A percentile compares a stretch with the other conserved stretches of the same genome.
Evolutionary conservation across 176 grass and related monocot species (phyloP).

Genomic region (Aegilops speltoides): DNA sequence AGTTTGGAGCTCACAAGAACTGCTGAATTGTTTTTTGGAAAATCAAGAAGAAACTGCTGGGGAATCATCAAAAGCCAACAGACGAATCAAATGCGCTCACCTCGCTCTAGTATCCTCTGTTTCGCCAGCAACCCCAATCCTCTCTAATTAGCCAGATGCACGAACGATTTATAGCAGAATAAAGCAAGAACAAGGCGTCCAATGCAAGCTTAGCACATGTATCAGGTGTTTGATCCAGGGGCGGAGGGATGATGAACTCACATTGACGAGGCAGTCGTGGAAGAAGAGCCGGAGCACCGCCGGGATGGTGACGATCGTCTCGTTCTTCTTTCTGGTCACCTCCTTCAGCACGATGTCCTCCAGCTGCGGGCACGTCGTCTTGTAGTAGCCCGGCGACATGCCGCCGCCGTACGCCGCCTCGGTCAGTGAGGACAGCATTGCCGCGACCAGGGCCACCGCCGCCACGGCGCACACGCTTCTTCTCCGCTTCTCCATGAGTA

Average conservation of each 20-base stretch:
- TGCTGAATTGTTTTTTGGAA: background rate
- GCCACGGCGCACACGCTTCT: background rate
- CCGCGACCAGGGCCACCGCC: constrained; percentile 14
- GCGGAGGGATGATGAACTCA: constrained; percentile 18
- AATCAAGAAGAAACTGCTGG: background rate
- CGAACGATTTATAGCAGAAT: background rate
- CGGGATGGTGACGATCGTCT: constrained; percentile 69
- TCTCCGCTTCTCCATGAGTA: constrained; percentile 24
- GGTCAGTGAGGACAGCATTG: background rate
- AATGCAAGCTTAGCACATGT: background rate
- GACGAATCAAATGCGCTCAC: background rate
- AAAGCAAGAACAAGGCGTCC: background rate
- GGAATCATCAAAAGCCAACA: background rate
- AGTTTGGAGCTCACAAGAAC: background rate
- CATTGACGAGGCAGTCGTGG: constrained; percentile 85
- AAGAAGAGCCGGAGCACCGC: constrained; percentile 69
- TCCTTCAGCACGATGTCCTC: constrained; percentile 47
- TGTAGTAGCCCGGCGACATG: constrained; percentile 46
- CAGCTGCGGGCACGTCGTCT: constrained; percentile 35
- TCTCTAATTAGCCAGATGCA: background rate
- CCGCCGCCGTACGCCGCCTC: background rate
- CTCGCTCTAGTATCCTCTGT: background rate
- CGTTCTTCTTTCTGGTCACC: constrained; percentile 52
- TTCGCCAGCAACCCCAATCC: background rate
- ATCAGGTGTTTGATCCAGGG: background rate